A percentile compares a stretch with the other conserved stretches of the same genome.
These are phyloP conservation scores for Pseudotulostoma volvatum DNA, from an alignment of 495 filamentous ascomycete species.

Conservation along the genomic window DNA sequence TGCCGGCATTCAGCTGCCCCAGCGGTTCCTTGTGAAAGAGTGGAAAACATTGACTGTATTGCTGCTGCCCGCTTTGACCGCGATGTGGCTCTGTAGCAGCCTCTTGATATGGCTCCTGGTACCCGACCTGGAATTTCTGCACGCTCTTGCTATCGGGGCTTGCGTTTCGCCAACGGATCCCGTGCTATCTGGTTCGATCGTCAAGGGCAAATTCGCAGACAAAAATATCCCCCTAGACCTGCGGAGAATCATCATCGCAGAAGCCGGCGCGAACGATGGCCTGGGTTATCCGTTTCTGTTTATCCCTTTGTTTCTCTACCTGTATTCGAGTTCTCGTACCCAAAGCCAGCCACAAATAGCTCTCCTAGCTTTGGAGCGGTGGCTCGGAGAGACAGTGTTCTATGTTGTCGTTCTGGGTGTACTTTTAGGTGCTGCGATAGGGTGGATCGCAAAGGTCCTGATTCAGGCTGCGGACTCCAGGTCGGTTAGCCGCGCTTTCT, in stretches of 20 bases:
- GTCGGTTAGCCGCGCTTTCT: too few species aligned
- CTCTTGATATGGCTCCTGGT: slow-evolving; percentile 52
- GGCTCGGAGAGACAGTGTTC: slow-evolving; percentile 59
- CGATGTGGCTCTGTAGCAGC: slow-evolving; percentile 55
- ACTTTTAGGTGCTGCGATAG: slow-evolving; percentile 49
- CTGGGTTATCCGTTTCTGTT: slow-evolving; percentile 65
- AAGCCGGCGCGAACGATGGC: slow-evolving; percentile 64
- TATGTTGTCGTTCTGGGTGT: slow-evolving; percentile 56
- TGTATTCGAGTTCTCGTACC: slow-evolving; percentile 38
- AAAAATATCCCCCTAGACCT: slow-evolving; percentile 54
- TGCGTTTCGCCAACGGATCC: slow-evolving; percentile 71
- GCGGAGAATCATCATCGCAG: slow-evolving; percentile 59
- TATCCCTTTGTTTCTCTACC: slow-evolving; percentile 53
- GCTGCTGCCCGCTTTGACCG: slow-evolving; percentile 57
- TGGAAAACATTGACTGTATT: slow-evolving; percentile 49
- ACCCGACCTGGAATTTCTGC: slow-evolving; percentile 43
- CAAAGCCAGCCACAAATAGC: slow-evolving; percentile 27
- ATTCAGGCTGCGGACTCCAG: slow-evolving; percentile 51
- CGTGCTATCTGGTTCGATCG: slow-evolving; percentile 55
- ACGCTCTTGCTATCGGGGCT: slow-evolving; percentile 51
- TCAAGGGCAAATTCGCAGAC: slow-evolving; percentile 68
- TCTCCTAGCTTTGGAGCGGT: slow-evolving; percentile 43
- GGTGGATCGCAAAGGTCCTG: slow-evolving; percentile 52
- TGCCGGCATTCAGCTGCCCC: slow-evolving; percentile 60
- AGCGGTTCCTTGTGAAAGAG: slow-evolving; percentile 48